These are phyloP conservation scores for Helicosporidium sp. DNA, from an alignment of 139 green algal genomes.

Conservation along the genomic window DNA sequence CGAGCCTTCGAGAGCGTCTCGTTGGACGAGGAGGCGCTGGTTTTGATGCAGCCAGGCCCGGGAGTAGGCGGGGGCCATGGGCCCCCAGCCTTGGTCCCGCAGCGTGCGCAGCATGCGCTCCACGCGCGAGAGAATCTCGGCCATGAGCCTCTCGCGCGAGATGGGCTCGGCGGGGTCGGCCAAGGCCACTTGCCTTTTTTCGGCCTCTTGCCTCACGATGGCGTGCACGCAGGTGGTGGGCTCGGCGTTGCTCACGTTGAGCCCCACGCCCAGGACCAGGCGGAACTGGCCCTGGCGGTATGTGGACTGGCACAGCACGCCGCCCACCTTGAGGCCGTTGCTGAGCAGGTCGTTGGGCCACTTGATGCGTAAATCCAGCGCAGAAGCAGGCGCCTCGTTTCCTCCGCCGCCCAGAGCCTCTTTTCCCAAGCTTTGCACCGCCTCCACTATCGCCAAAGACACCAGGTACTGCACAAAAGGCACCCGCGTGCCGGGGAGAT, in stretches of 20 bases:
- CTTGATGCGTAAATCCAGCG: conserved; percentile 61
- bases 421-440: too few species aligned
- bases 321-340: conserved; percentile 58
- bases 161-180: not conserved
- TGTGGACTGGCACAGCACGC: conserved; percentile 72
- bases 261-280: conserved; percentile 53
- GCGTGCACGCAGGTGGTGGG: conserved; percentile 76
- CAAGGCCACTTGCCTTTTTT: not conserved
- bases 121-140: conserved; percentile 24
- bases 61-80: conserved; percentile 47
- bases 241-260: conserved; percentile 75
- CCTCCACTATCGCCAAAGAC: conserved; percentile 66
- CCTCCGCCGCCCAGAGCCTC: too few species aligned
- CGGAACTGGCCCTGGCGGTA: conserved; percentile 43
- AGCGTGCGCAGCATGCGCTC: conserved; percentile 42
- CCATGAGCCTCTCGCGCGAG: conserved; percentile 24
- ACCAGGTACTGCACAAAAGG: conserved; percentile 89
- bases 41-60: conserved; percentile 55
- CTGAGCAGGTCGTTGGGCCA: conserved; percentile 94
- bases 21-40: too few species aligned
- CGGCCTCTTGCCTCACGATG: conserved; percentile 25
- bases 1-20: conserved; percentile 16
- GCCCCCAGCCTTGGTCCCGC: conserved; percentile 32
- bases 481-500: conserved; percentile 31
- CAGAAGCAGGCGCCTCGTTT: conserved; percentile 7